These are phyloP conservation scores for Firmiana major DNA, from an alignment of 345 rosid genomes.

Conservation along the genomic window DNA sequence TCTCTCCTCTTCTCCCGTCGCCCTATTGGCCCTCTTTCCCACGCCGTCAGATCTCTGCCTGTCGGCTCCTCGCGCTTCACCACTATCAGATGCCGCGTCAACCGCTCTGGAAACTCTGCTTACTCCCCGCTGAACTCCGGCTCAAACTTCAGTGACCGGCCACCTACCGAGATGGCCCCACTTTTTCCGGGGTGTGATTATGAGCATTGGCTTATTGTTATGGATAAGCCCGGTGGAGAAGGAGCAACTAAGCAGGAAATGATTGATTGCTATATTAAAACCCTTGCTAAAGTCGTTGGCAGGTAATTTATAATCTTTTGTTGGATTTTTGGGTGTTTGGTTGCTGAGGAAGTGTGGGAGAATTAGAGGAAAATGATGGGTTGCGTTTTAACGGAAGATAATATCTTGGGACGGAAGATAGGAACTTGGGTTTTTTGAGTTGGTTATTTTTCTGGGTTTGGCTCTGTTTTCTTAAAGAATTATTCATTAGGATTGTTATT, in stretches of 20 bases:
- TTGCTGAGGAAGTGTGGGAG: not conserved
- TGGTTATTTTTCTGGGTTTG: not conserved
- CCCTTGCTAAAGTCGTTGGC: slow-evolving; percentile 77
- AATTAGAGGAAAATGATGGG: not conserved
- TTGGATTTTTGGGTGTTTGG: not conserved
- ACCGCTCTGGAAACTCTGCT: slow-evolving; percentile 64
- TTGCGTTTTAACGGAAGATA: not conserved
- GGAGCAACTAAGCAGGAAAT: slow-evolving; percentile 86
- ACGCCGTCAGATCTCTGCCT: slow-evolving; percentile 23
- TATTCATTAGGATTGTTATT: not conserved
- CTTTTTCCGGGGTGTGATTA: slow-evolving; percentile 94
- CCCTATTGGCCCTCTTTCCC: slow-evolving; percentile 29
- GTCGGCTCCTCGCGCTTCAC: slow-evolving; percentile 34
- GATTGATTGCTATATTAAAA: slow-evolving; percentile 84
- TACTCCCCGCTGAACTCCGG: slow-evolving; percentile 92
- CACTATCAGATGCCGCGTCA: slow-evolving; percentile 61
- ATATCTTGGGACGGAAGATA: slow-evolving; percentile 7
- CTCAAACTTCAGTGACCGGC: slow-evolving; percentile 87
- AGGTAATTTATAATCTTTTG: slow-evolving; percentile 32
- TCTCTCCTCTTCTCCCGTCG: slow-evolving; percentile 40
- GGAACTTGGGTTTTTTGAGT: not conserved
- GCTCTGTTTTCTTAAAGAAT: not conserved
- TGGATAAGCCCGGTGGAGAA: slow-evolving; percentile 93
- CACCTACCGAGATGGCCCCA: slow-evolving; percentile 94
- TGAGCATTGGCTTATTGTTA: slow-evolving; percentile 94